Percentiles rank a stretch among this genome's conserved stretches.
Conservation (phyloP, 192 early-diverging fungal species). For the Linnemannia schmuckeri region DNA sequence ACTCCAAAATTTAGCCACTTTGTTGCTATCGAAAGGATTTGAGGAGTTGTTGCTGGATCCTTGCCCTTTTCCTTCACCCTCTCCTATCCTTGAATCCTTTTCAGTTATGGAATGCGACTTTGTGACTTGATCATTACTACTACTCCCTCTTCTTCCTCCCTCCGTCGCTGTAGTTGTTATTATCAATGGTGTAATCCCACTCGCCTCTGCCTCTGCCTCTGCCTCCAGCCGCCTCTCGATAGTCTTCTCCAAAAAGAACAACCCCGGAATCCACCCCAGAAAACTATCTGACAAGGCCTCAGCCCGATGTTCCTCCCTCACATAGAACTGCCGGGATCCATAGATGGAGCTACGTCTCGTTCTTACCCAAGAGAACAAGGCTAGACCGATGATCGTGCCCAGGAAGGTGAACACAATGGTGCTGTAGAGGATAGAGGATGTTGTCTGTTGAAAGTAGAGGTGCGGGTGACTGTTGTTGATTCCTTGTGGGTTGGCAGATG, state of each 20-base stretch:
- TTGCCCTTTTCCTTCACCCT: too few species aligned
- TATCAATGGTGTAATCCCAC: too few species aligned
- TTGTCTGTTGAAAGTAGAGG: constrained; percentile 22
- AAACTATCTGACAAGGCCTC: constrained; percentile 4
- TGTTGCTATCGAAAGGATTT: not conserved
- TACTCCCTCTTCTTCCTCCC: not conserved
- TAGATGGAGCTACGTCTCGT: constrained; percentile 18
- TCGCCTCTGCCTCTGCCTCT: not conserved
- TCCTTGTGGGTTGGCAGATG: not conserved
- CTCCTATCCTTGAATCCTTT: not conserved
- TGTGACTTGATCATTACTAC: not conserved
- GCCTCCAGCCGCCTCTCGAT: not conserved
- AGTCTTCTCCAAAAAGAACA: constrained; percentile 23
- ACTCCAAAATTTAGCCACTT: not conserved
- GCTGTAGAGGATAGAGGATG: constrained; percentile 11
- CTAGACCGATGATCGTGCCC: not conserved
- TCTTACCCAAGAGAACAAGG: constrained; percentile 24
- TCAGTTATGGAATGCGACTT: not conserved
- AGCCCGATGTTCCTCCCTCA: constrained; percentile 21
- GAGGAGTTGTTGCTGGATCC: not conserved
- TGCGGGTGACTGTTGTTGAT: not conserved
- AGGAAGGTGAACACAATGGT: constrained; percentile 6
- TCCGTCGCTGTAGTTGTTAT: not conserved
- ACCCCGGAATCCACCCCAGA: constrained; percentile 7
- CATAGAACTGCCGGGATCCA: constrained; percentile 23